phyloP scores from a whole-genome alignment of 208 protist species.

The Jaenimonas drosophilae region DNA sequence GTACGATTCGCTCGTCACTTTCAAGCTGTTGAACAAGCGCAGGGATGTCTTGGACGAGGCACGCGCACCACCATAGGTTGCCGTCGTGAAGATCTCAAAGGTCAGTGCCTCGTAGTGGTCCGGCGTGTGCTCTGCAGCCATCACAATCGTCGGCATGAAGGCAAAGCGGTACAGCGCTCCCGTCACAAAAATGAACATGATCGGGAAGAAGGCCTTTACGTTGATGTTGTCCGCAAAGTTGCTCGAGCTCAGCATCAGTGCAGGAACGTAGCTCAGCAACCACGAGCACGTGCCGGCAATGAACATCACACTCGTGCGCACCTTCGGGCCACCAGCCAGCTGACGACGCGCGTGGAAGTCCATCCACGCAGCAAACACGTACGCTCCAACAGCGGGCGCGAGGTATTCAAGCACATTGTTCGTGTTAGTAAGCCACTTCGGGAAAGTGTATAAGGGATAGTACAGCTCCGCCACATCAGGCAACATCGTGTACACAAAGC shows the following conservation, averaged over 20 bases:
- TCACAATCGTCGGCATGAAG: constrained; percentile 35
- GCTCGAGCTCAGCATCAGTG: constrained; percentile 25
- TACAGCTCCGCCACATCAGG: constrained; percentile 25
- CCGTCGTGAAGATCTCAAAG: too few relatives aligned
- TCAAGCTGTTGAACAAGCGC: too few relatives aligned
- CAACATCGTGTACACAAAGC: constrained; percentile 38
- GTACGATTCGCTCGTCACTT: too few relatives aligned
- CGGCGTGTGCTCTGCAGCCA: constrained; percentile 45
- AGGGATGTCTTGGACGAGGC: too few relatives aligned
- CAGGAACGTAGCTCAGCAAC: constrained; percentile 24
- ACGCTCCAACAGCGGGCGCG: constrained; percentile 25
- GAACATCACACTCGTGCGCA: constrained; percentile 33
- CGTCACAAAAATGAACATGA: too few relatives aligned
- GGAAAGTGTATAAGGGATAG: constrained; percentile 24
- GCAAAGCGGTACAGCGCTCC: constrained; percentile 44
- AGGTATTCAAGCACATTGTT: constrained; percentile 17
- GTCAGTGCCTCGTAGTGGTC: too few relatives aligned
- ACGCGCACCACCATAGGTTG: too few relatives aligned
- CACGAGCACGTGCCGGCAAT: constrained; percentile 23
- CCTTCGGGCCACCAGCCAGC: too few relatives aligned
- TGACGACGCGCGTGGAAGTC: constrained; percentile 7
- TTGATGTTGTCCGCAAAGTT: constrained; percentile 9
- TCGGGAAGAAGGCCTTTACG: constrained; percentile 16
- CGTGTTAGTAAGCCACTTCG: constrained; percentile 25
- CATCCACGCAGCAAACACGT: constrained; percentile 34